phyloP scores from a whole-genome alignment of 495 filamentous ascomycete genomes.

The Aspergillus baeticus region DNA sequence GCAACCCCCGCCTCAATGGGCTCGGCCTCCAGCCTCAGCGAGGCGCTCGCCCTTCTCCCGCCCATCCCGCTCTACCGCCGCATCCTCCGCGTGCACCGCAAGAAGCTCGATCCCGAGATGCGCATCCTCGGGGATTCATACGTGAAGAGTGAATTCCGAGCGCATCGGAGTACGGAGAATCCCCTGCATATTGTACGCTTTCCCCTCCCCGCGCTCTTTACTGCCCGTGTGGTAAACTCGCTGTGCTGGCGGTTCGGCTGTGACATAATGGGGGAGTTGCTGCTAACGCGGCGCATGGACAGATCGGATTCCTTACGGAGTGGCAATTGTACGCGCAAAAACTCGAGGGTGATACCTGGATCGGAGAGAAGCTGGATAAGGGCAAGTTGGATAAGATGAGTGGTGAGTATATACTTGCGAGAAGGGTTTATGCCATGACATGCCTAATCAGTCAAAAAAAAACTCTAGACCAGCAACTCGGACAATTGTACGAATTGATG shows the following conservation, averaged over 20 bases:
- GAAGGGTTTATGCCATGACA: background rate
- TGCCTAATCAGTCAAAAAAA: background rate
- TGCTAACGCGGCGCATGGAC: background rate
- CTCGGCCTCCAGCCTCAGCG: constrained; percentile 51
- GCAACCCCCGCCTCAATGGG: constrained; percentile 46
- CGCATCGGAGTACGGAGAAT: constrained; percentile 80
- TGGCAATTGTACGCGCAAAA: constrained; percentile 95
- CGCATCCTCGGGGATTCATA: constrained; percentile 86
- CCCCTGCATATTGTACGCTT: constrained; percentile 80
- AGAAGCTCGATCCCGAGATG: constrained; percentile 68
- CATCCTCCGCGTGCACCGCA: constrained; percentile 81
- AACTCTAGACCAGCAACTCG: constrained; percentile 80
- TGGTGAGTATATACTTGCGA: constrained; percentile 58
- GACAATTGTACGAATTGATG: constrained; percentile 94
- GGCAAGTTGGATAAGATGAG: constrained; percentile 90
- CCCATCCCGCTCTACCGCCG: constrained; percentile 89
- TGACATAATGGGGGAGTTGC: no score
- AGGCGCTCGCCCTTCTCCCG: constrained; percentile 76
- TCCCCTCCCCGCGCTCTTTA: background rate
- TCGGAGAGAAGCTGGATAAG: constrained; percentile 72
- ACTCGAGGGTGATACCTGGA: constrained; percentile 82
- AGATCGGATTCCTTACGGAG: constrained; percentile 94
- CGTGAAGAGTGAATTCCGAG: constrained; percentile 86
- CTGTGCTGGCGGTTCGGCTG: background rate
- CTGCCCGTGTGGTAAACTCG: background rate